Conservation (phyloP, 2,329 filamentous ascomycete species). For the Exophiala sideris region DNA sequence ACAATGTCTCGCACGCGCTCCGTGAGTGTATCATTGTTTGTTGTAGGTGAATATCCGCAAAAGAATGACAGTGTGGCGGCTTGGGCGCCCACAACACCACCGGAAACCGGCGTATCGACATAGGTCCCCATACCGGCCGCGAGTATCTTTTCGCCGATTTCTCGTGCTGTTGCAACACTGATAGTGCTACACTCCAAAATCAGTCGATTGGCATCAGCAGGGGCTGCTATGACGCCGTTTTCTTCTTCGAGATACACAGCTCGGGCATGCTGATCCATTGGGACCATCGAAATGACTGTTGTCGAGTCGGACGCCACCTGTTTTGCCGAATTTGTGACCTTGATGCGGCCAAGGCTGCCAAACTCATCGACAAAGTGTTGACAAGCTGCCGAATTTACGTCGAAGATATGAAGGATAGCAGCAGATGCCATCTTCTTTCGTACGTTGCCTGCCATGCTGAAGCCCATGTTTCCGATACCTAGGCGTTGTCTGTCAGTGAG, state of each 20-base stretch:
- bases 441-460: slow-evolving; percentile 6
- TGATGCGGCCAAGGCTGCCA: slow-evolving; percentile 3
- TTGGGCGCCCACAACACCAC: slow-evolving; percentile 5
- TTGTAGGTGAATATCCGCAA: not conserved
- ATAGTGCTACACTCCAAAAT: slow-evolving; percentile 16
- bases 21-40: not conserved
- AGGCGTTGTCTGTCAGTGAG: not conserved
- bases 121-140: not conserved
- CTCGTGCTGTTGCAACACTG: not conserved
- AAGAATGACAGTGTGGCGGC: slow-evolving; percentile 5
- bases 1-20: not conserved
- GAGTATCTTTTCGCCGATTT: not conserved
- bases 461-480: slow-evolving; percentile 9
- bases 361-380: not conserved
- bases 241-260: slow-evolving; percentile 10
- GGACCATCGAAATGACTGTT: slow-evolving; percentile 11
- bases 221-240: slow-evolving; percentile 10
- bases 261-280: slow-evolving; percentile 2
- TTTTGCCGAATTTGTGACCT: slow-evolving; percentile 4
- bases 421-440: slow-evolving; percentile 5
- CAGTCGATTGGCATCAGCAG: not conserved
- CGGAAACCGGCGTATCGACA: slow-evolving; percentile 11
- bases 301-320: slow-evolving; percentile 5
- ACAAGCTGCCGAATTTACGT: not conserved
- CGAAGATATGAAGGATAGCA: slow-evolving; percentile 4